Conservation (phyloP, 371 early-diverging fungal genomes). For the Circinella minor region DNA sequence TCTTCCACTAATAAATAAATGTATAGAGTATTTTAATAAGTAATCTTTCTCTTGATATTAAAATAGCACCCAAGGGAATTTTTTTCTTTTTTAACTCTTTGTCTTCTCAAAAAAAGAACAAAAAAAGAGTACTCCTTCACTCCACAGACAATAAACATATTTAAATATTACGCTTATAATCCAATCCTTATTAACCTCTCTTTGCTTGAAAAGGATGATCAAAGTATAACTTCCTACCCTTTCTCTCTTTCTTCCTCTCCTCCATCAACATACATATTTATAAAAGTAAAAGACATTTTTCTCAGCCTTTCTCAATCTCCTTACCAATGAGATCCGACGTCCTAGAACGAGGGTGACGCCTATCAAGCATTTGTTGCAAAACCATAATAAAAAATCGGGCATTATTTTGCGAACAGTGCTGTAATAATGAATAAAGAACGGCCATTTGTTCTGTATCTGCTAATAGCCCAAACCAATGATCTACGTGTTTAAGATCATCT, state of each 20-base stretch:
- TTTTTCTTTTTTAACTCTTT: neutral
- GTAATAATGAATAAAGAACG: constrained; percentile 87
- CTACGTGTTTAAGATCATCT: constrained; percentile 90
- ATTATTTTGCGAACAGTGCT: constrained; percentile 87
- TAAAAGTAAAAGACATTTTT: too few relatives aligned
- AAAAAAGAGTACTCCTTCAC: too few relatives aligned
- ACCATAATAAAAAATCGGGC: constrained; percentile 90
- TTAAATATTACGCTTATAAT: neutral
- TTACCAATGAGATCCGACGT: constrained; percentile 41
- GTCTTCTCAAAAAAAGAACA: too few relatives aligned
- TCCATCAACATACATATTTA: too few relatives aligned
- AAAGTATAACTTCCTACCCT: too few relatives aligned
- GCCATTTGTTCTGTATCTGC: constrained; percentile 91
- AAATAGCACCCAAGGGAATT: too few relatives aligned
- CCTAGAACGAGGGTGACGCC: constrained; percentile 60
- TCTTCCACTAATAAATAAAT: too few relatives aligned
- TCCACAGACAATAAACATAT: too few relatives aligned
- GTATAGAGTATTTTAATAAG: too few relatives aligned
- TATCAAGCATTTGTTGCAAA: constrained; percentile 84
- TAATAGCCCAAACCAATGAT: constrained; percentile 92
- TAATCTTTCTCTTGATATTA: too few relatives aligned
- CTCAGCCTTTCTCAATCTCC: neutral
- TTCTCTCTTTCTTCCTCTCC: neutral
- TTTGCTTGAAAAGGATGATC: too few relatives aligned
- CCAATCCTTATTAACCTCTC: too few relatives aligned